Conservation (phyloP, 2,329 filamentous ascomycete genomes). For the Trichoderma aggressivum region DNA sequence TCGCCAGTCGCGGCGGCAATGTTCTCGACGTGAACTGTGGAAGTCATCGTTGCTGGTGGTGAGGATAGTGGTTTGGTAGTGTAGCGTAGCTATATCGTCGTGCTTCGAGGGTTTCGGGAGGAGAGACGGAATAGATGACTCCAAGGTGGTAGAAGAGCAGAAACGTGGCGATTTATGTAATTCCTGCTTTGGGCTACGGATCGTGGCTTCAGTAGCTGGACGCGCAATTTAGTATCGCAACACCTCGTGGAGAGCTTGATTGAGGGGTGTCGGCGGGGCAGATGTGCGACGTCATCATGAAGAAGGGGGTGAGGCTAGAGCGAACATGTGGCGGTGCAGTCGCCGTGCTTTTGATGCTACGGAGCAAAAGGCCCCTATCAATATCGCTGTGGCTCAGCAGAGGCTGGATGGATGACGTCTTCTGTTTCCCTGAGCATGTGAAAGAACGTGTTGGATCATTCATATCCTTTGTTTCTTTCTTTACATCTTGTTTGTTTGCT, state of each 20-base stretch:
- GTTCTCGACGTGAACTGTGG: constrained; percentile 82
- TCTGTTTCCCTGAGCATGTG: neutral
- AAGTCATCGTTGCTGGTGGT: neutral
- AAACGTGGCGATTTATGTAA: constrained; percentile 15
- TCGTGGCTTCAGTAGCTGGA: constrained; percentile 6
- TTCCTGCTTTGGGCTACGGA: neutral
- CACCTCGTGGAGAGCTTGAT: neutral
- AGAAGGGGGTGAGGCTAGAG: constrained; percentile 12
- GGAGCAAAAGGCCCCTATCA: neutral
- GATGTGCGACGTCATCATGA: constrained; percentile 20
- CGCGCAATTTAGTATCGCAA: constrained; percentile 13
- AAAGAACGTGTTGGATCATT: neutral
- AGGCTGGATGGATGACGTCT: neutral
- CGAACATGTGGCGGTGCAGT: constrained; percentile 11
- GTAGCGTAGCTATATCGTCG: neutral
- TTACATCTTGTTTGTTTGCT: neutral
- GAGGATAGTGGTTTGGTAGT: neutral
- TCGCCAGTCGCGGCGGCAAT: constrained; percentile 80
- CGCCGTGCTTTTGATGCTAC: neutral
- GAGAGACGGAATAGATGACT: neutral
- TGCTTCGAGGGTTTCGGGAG: neutral
- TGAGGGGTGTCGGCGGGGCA: constrained; percentile 20
- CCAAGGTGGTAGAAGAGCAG: neutral
- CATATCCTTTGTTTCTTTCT: neutral
- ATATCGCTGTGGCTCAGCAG: constrained; percentile 4